Conservation (phyloP, 2,329 filamentous ascomycete genomes). For the Pyricularia sp. region DNA sequence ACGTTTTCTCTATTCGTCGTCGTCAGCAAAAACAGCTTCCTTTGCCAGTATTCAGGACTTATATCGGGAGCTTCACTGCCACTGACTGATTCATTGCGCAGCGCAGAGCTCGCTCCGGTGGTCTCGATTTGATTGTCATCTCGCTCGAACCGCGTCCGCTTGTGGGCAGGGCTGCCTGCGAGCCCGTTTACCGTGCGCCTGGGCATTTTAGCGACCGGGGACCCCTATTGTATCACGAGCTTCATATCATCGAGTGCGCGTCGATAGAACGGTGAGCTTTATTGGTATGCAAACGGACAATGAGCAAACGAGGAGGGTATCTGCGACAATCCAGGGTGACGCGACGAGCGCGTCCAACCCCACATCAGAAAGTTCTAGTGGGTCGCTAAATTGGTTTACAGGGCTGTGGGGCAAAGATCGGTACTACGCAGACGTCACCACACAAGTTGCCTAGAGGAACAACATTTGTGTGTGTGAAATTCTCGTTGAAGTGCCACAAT, state of each 20-base stretch:
- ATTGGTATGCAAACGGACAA: background rate
- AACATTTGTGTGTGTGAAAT: background rate
- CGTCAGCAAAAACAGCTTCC: constrained; percentile 7
- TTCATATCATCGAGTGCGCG: background rate
- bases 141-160: constrained; percentile 27
- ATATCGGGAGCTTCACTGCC: background rate
- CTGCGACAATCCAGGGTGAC: background rate
- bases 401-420: background rate
- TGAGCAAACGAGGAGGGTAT: background rate
- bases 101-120: constrained; percentile 27
- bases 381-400: background rate
- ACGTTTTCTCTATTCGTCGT: constrained; percentile 8
- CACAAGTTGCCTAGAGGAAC: too few species aligned
- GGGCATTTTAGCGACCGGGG: constrained; percentile 14
- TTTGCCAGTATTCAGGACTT: background rate
- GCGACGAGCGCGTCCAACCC: background rate
- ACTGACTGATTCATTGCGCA: constrained; percentile 26
- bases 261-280: background rate
- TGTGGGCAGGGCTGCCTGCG: constrained; percentile 15
- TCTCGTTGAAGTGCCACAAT: background rate
- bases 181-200: constrained; percentile 13
- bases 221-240: background rate
- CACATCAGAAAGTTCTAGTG: background rate
- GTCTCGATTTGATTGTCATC: constrained; percentile 22
- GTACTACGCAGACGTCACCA: too few species aligned